A percentile compares a stretch with the other conserved stretches of the same genome.
phyloP scores from a whole-genome alignment of 805 yeast genomes.

The Ogataea pilisensis region DNA sequence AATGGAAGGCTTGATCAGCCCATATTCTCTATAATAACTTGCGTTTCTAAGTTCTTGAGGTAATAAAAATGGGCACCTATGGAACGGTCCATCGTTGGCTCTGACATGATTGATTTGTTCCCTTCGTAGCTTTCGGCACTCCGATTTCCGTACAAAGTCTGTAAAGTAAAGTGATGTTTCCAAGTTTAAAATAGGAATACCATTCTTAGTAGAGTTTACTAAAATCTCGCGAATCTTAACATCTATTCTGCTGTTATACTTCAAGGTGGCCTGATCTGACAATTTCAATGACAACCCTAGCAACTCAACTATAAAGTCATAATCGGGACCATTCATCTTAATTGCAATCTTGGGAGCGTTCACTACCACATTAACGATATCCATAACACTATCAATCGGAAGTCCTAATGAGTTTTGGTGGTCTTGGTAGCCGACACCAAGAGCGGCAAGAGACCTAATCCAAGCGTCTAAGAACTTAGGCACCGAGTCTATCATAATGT shows the following conservation, averaged over 20 bases:
- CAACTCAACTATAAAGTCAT: constrained; percentile 23
- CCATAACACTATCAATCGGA: constrained; percentile 54
- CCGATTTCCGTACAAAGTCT: constrained; percentile 51
- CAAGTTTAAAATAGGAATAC: constrained; percentile 35
- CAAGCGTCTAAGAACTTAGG: constrained; percentile 44
- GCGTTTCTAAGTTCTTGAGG: constrained; percentile 44
- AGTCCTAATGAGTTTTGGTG: constrained; percentile 68
- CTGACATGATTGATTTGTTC: constrained; percentile 64
- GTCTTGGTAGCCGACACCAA: constrained; percentile 66
- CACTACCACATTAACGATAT: constrained; percentile 63
- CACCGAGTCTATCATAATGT: constrained; percentile 47
- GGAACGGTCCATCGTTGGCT: constrained; percentile 77
- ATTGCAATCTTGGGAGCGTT: constrained; percentile 45
- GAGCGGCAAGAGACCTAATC: constrained; percentile 37
- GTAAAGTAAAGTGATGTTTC: constrained; percentile 58
- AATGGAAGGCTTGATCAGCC: constrained; percentile 54
- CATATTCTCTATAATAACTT: constrained; percentile 44
- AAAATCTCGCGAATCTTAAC: constrained; percentile 46
- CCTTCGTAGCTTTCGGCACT: constrained; percentile 41
- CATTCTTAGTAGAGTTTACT: constrained; percentile 20
- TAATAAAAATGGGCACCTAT: constrained; percentile 70
- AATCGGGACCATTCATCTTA: constrained; percentile 35
- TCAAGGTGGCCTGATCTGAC: constrained; percentile 66
- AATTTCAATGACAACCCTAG: constrained; percentile 35
- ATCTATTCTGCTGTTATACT: constrained; percentile 56